These are phyloP conservation scores for Alternaria atra DNA, from an alignment of 2,329 filamentous ascomycete species.

Conservation along the genomic window DNA sequence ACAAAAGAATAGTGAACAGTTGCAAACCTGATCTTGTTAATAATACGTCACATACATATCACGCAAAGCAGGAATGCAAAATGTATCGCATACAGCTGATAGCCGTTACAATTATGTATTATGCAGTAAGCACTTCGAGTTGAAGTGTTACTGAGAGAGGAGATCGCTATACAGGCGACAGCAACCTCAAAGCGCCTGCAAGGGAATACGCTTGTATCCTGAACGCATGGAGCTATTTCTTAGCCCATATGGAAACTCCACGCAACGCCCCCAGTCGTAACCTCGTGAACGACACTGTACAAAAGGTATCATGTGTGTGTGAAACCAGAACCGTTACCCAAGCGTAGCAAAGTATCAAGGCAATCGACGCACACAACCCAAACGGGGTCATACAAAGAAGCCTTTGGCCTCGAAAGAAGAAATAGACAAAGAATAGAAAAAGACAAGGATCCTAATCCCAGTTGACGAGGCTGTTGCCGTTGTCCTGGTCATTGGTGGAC, in stretches of 20 bases:
- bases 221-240: slow-evolving; percentile 13
- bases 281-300: slow-evolving; percentile 18
- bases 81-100: slow-evolving; percentile 1
- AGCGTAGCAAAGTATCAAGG: not conserved
- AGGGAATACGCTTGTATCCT: slow-evolving; percentile 9
- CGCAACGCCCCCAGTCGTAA: slow-evolving; percentile 21
- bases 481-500: slow-evolving; percentile 27
- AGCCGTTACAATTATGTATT: slow-evolving; percentile 27
- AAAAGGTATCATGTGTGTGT: slow-evolving; percentile 21
- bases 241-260: slow-evolving; percentile 12
- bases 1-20: not conserved
- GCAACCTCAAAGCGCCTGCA: slow-evolving; percentile 25
- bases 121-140: slow-evolving; percentile 21
- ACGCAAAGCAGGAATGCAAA: not conserved
- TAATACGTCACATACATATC: not conserved
- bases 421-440: not conserved
- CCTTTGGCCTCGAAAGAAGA: not conserved
- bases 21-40: not conserved
- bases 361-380: not conserved
- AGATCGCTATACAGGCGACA: slow-evolving; percentile 23
- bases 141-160: slow-evolving; percentile 8
- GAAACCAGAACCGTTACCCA: slow-evolving; percentile 12
- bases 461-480: slow-evolving; percentile 34
- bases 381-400: not conserved
- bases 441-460: slow-evolving; percentile 27